Base-by-base conservation (phyloP, 768 basidiomycete species). In the Mycena belliarum region DNA sequence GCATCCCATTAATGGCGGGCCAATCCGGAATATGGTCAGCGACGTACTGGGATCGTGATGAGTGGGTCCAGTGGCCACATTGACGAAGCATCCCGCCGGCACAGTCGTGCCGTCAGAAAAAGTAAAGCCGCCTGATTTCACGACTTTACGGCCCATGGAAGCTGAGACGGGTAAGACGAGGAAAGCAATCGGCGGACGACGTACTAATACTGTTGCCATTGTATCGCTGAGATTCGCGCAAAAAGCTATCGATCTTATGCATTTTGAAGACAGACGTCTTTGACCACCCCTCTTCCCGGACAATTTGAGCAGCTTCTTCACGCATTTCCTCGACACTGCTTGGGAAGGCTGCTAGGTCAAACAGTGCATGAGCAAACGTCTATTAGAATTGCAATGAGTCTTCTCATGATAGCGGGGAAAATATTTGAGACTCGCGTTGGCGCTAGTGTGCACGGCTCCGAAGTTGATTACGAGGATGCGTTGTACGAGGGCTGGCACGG, bases 191-290 rank as follows among this genome's bases (percentile, higher is more conserved):
- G 42, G 24, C 44, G 24, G 55, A 28, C 20, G 12, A 61, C 72
- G 18, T 52, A 73, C 72, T 35, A 15, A 60, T 47, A 12, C 60
- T 65, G 33, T 69, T 58, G 2, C 72, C 70, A 16, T 64, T 64
- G 43, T 63, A 55, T 14, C 72, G 63, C 50, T 69, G 65, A 0
- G 68, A 67, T 44, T 74, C 73, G 48, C 67, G 67, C 29, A 74
- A 26, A 54, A 75, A 72, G 47, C 72, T 74, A 54, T 75, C 73
- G 23, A 74, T 43, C 52, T 69, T 68, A 65, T 68, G 66, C 67
- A 76, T 68, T 43, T 70, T 68, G 15, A 49, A 49, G 29, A 73
- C 57, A 1, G 65, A 54, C 8, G 57, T 59, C 41, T 68, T 69
- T 0, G 53, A 54, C 67, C 70, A 75, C 29, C 62, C 70, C 9